Evolutionary conservation across 192 early-diverging fungal species (phyloP).

Genomic region (Geosiphon pyriformis): DNA sequence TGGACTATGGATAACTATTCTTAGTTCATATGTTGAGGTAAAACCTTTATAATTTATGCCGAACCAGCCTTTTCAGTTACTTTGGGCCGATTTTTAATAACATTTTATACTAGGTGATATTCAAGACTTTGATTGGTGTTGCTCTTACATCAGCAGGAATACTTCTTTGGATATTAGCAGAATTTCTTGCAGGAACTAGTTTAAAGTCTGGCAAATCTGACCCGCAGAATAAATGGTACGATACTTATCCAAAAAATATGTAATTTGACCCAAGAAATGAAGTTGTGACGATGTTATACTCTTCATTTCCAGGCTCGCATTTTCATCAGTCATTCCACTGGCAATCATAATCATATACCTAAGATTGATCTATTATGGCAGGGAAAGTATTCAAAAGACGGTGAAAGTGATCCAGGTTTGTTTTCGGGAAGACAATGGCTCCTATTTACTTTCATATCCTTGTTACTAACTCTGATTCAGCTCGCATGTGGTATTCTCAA

Average conservation of each 20-base stretch:
- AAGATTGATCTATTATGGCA: slow-evolving; percentile 32
- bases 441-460: neutral
- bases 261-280: neutral
- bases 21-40: slow-evolving; percentile 38
- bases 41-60: too few relatives aligned
- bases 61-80: too few relatives aligned
- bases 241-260: neutral
- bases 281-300: neutral
- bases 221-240: slow-evolving; percentile 42
- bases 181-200: slow-evolving; percentile 39
- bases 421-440: neutral
- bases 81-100: too few relatives aligned
- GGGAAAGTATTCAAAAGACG: slow-evolving; percentile 43
- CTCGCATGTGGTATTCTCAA: slow-evolving; percentile 67
- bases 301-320: slow-evolving; percentile 22
- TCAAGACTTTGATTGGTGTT: slow-evolving; percentile 43
- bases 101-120: too few relatives aligned
- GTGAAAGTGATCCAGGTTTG: slow-evolving; percentile 51
- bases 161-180: slow-evolving; percentile 49
- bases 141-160: slow-evolving; percentile 36
- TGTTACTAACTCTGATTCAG: slow-evolving; percentile 31
- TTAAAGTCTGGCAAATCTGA: slow-evolving; percentile 28
- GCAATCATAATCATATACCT: slow-evolving; percentile 34
- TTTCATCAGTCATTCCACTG: slow-evolving; percentile 49
- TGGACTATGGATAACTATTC: slow-evolving; percentile 32